These are phyloP conservation scores for Podila minutissima DNA, from an alignment of 192 early-diverging fungal genomes.

Conservation along the genomic window DNA sequence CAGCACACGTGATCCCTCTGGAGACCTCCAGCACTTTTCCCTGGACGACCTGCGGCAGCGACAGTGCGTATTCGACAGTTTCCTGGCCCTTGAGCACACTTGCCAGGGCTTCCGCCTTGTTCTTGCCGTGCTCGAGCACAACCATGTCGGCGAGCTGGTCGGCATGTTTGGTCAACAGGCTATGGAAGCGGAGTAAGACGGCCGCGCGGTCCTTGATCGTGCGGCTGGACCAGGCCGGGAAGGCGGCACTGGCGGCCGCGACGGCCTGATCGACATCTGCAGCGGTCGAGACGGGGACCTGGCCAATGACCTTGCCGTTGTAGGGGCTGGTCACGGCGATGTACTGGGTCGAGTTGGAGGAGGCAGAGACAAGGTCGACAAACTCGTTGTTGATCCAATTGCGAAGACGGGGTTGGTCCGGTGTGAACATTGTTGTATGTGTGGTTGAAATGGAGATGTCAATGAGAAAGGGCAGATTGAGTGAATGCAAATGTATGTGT, in stretches of 20 bases:
- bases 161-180: conserved; percentile 59
- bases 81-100: conserved; percentile 83
- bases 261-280: conserved; percentile 72
- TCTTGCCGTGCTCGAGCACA: conserved; percentile 86
- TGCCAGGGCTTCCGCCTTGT: conserved; percentile 71
- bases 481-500: not conserved
- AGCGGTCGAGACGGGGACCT: conserved; percentile 66
- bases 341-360: conserved; percentile 17
- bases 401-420: conserved; percentile 41
- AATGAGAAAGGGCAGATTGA: conserved; percentile 3
- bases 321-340: conserved; percentile 73
- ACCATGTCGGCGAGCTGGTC: conserved; percentile 79
- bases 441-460: not conserved
- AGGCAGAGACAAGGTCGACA: conserved; percentile 16
- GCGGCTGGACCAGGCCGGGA: conserved; percentile 63
- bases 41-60: conserved; percentile 69
- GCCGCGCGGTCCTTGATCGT: conserved; percentile 79
- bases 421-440: conserved; percentile 23
- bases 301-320: conserved; percentile 69
- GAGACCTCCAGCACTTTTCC: conserved; percentile 74
- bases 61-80: conserved; percentile 80
- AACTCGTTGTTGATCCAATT: conserved; percentile 52
- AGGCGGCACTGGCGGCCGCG: conserved; percentile 62
- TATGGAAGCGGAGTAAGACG: conserved; percentile 69
- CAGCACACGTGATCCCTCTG: conserved; percentile 72